Evolutionary conservation across 768 basidiomycete genomes (phyloP), one percentile per base, ranked within the genome.

Genomic region (Amanita muscaria): DNA sequence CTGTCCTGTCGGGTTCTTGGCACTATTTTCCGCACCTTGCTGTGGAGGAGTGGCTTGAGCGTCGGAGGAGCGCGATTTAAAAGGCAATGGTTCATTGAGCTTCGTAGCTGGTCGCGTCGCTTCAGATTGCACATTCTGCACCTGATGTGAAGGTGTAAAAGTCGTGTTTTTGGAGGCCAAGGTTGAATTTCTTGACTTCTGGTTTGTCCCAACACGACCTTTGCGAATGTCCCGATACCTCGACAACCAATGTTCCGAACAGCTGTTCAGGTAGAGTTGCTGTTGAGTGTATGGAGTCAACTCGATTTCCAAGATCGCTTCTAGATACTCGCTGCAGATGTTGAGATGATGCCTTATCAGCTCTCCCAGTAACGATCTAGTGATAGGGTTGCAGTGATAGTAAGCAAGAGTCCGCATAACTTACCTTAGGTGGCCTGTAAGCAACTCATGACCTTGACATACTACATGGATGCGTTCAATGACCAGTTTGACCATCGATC

Each of bases 381-480:
- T 12, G 12, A 19, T 15, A 35, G 5, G 6, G n/a, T n/a, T n/a
- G n/a, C 7, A 19, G 5, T 6, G n/a, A 19, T 7, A 7, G 18
- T 22, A 18, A 42, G 14, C 5, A 40, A 14, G 37, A 22, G 10
- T 8, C 38, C 4, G 24, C 24, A 40, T 22, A 15, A 59, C 62
- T 8, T 47, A 74, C 73, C 52, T 59, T 16, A 74, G 49, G 41
- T 60, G 47, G 4, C 48, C 46, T 35, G 64, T 54, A 0, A 76
- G 62, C 9, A 53, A 29, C 12, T 46, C 57, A 45, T 72, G 76
- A 4, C 63, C 61, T 2, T 63, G 64, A 47, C 76, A 79, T 40
- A 65, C 62, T 2, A 48, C 44, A 5, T 56, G 46, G 22, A 68
- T 49, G 10, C 62, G 56, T 10, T 59, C 47, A 3, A 68, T 47